Conservation (phyloP, 23 red algal species). For the Cyanidium caldarium region DNA sequence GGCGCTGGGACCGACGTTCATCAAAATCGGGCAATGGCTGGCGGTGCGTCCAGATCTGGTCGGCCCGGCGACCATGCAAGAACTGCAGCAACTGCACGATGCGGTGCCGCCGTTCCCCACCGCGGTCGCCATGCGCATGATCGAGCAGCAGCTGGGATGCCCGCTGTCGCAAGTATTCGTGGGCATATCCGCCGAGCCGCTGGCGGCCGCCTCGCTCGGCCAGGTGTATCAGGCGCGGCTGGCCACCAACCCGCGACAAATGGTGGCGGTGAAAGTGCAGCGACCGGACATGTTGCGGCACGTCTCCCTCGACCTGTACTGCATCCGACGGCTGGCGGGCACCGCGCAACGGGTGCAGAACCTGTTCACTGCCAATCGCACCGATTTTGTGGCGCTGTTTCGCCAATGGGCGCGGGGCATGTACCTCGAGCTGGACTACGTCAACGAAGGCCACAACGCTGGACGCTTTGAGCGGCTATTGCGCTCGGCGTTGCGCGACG, state of each 20-base stretch:
- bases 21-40: conserved; percentile 80
- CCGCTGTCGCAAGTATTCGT: conserved; percentile 30
- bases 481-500: background rate
- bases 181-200: conserved; percentile 47
- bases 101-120: conserved; percentile 61
- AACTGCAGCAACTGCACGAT: conserved; percentile 76
- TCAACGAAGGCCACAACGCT: conserved; percentile 73
- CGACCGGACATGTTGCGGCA: conserved; percentile 75
- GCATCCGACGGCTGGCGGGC: conserved; percentile 46
- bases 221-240: conserved; percentile 70
- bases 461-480: conserved; percentile 41
- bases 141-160: conserved; percentile 71
- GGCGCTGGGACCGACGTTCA: conserved; percentile 55
- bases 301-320: conserved; percentile 80
- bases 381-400: conserved; percentile 47
- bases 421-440: conserved; percentile 83
- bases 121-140: conserved; percentile 51
- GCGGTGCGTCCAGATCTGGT: conserved; percentile 86
- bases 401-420: conserved; percentile 76
- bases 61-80: conserved; percentile 74
- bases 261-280: conserved; percentile 85
- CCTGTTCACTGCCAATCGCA: conserved; percentile 29
- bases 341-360: conserved; percentile 30
- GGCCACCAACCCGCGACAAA: background rate
- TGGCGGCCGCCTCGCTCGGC: conserved; percentile 77